Conservation (phyloP, 495 filamentous ascomycete genomes). For the Evansstolkia leycettana region DNA sequence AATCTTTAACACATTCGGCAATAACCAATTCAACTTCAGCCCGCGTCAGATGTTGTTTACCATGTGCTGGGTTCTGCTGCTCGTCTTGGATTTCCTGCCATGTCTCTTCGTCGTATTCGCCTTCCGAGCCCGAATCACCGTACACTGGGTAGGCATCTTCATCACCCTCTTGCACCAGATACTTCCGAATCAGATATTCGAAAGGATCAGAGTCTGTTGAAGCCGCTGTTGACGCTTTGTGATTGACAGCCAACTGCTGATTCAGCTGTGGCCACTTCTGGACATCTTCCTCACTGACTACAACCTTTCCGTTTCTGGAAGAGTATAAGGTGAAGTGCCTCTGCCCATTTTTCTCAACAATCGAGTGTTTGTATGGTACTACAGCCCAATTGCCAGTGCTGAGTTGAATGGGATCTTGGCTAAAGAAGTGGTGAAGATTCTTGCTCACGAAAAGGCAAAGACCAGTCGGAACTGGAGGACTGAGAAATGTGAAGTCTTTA, state of each 20-base stretch:
- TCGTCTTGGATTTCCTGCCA: slow-evolving; percentile 56
- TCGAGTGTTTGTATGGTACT: slow-evolving; percentile 11
- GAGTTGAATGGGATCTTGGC: slow-evolving; percentile 9
- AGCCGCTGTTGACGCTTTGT: too few species aligned
- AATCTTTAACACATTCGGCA: slow-evolving; percentile 35
- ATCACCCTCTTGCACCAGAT: slow-evolving; percentile 22
- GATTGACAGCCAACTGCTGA: background rate
- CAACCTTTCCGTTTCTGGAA: slow-evolving; percentile 8
- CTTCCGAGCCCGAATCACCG: slow-evolving; percentile 52
- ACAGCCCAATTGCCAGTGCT: slow-evolving; percentile 8
- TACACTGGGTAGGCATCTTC: slow-evolving; percentile 47
- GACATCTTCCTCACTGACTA: slow-evolving; percentile 12
- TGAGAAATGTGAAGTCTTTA: slow-evolving; percentile 7
- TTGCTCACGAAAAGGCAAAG: slow-evolving; percentile 16
- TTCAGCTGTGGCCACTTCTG: slow-evolving; percentile 12
- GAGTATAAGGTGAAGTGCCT: slow-evolving; percentile 17
- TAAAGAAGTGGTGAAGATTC: slow-evolving; percentile 11
- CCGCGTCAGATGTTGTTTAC: slow-evolving; percentile 19
- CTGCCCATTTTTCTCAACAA: slow-evolving; percentile 2
- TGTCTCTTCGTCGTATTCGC: slow-evolving; percentile 40
- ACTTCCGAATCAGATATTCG: slow-evolving; percentile 33
- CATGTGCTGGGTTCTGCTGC: slow-evolving; percentile 9
- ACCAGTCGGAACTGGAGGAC: slow-evolving; percentile 10
- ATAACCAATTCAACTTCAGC: slow-evolving; percentile 40
- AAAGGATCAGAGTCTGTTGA: slow-evolving; percentile 7